Conservation (phyloP, 371 early-diverging fungal genomes). For the Dentiscutata heterogama region DNA sequence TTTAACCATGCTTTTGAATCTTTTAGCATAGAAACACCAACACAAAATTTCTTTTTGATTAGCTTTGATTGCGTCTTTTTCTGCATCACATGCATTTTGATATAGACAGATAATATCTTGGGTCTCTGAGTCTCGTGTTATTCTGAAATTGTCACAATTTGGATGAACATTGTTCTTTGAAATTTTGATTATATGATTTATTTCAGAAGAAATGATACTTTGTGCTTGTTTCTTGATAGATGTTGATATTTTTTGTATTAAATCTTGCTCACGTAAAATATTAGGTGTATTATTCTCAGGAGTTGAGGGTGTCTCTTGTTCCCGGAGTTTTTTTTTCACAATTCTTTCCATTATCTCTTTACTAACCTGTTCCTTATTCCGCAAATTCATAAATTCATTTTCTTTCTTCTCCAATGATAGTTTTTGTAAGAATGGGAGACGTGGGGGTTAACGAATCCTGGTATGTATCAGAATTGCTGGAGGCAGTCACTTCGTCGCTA, state of each 20-base stretch:
- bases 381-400: background rate
- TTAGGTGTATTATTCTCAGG: too few species aligned
- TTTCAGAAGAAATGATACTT: too few species aligned
- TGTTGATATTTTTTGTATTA: too few species aligned
- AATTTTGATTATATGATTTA: background rate
- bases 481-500: conserved; percentile 25
- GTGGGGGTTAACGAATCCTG: background rate
- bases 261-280: too few species aligned
- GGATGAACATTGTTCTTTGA: background rate
- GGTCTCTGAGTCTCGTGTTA: background rate
- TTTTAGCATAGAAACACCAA: background rate
- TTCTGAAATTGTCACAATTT: background rate
- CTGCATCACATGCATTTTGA: background rate
- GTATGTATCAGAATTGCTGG: conserved; percentile 25
- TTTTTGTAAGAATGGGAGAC: background rate
- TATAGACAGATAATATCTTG: background rate
- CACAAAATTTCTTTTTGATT: background rate
- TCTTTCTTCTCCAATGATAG: background rate
- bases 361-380: background rate
- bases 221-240: background rate
- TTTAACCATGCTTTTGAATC: background rate
- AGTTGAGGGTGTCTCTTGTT: too few species aligned
- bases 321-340: too few species aligned
- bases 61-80: background rate
- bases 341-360: too few species aligned